These are phyloP conservation scores for Brachypodium distachyon DNA, from an alignment of 202 grass and related monocot species.

Conservation along the genomic window DNA sequence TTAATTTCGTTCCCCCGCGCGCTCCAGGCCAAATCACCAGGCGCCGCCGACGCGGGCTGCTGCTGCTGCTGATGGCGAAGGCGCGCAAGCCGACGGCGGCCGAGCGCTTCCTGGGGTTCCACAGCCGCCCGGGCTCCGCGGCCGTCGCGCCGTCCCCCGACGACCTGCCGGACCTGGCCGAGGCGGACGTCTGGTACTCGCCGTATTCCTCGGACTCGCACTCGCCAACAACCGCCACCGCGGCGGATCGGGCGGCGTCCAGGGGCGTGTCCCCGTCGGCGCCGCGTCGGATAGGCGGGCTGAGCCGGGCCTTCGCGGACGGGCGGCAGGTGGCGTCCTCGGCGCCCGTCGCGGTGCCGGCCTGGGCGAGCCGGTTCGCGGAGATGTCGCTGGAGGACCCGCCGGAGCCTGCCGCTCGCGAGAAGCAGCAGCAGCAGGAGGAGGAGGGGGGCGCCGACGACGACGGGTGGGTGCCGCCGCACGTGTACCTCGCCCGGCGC, in stretches of 20 bases:
- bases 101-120: conserved; percentile 52
- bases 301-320: conserved; percentile 31
- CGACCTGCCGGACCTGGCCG: conserved; percentile 54
- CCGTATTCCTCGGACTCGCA: neutral
- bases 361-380: conserved; percentile 37
- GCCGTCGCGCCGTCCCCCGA: conserved; percentile 1
- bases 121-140: neutral
- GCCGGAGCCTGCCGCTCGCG: neutral
- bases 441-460: too few species aligned
- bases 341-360: conserved; percentile 52
- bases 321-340: conserved; percentile 37
- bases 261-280: neutral
- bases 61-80: conserved; percentile 8
- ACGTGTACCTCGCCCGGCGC: conserved; percentile 62
- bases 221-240: neutral
- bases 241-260: neutral
- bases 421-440: neutral
- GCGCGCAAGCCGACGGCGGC: conserved; percentile 23
- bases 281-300: conserved; percentile 30
- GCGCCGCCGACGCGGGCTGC: neutral
- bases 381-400: neutral
- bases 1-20: neutral
- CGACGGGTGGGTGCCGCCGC: conserved; percentile 59
- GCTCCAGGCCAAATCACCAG: neutral
- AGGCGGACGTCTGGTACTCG: conserved; percentile 61